Conservation (phyloP, 441 rosid genomes). For the Rhodomyrtus psidioides region DNA sequence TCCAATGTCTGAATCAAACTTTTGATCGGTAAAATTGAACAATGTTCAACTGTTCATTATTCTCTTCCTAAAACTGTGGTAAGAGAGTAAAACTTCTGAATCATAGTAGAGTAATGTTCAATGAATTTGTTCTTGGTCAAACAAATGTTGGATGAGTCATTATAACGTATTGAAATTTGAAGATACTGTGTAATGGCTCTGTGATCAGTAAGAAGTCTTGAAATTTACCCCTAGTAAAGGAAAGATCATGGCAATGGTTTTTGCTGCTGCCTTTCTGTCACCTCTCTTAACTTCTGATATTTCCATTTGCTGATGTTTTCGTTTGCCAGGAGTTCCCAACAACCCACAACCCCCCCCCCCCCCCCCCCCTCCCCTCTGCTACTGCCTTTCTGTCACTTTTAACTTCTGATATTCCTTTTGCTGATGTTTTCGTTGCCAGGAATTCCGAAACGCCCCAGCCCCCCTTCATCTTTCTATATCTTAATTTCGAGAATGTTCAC, state of each 20-base stretch:
- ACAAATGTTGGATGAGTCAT: not conserved
- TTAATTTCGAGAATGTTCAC: not conserved
- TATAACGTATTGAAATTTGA: not conserved
- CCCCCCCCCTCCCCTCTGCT: not conserved
- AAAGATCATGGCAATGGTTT: not conserved
- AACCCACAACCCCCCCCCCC: too few species aligned
- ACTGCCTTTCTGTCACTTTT: too few species aligned
- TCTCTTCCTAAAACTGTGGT: not conserved
- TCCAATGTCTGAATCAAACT: not conserved
- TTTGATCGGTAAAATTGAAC: not conserved
- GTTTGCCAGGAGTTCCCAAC: not conserved
- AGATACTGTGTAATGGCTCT: not conserved
- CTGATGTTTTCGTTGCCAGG: too few species aligned
- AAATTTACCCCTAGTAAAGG: not conserved
- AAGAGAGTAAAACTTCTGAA: not conserved
- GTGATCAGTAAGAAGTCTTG: not conserved
- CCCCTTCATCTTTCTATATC: not conserved
- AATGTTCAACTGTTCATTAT: not conserved
- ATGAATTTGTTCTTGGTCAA: not conserved
- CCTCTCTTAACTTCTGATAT: not conserved
- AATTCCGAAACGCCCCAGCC: too few species aligned
- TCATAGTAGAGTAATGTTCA: not conserved
- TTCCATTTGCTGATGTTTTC: not conserved
- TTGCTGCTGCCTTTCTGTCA: not conserved
- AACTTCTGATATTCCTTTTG: too few species aligned